Base-by-base conservation (phyloP, 2,329 filamentous ascomycete species). In the Tolypocladium inflatum region DNA sequence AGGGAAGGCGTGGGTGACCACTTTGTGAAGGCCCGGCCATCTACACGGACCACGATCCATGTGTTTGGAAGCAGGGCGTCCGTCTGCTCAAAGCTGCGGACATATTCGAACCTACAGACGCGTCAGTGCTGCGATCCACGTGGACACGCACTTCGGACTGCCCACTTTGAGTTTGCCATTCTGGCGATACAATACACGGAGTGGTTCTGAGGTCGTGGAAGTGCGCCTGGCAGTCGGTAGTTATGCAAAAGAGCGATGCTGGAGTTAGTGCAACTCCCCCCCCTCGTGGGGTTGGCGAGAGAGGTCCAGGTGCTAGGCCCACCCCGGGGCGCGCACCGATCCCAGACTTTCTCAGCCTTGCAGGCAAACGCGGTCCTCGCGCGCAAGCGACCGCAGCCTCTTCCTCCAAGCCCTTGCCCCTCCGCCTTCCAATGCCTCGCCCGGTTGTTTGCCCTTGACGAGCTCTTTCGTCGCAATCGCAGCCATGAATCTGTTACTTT, bases 1-100 rank as follows among this genome's bases (percentile, higher is more conserved):
- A 8, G 15, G n/a, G 6, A 7, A 7, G 15, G 19, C 15, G 9
- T 23, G 13, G 37, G 56, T 64, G 50, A 70, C 60, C 77, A 95
- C 91, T 96, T 97, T 67, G 92, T 94, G 74, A 99, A 99, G 21
- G 91, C 92, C 63, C 93, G 83, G 30, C 94, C 94, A 74, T 99
- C 94, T 67, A 99, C 87, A 60, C 94, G 87, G 58, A 99, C 86
- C 23, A 97, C 91, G 58, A 97, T 88, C 91, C 92, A 99, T 33
- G 93, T 97, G 69, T 95, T 96, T 57, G 87, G 90, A 26, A 97
- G 80, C 45, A 99, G 77, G 53, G 75, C 74, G 69, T 97, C 91
- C 8, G 86, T 77, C 68, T 89, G 89, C 79, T 99, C 94, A 68
- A 97, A 97, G 54, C 78, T 75, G 70, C 90, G 90, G 62, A 97